Percentiles rank a stretch among this genome's conserved stretches.
These are phyloP conservation scores for Pigoraptor vietnamica DNA, from an alignment of 78 protist genomes.

Conservation along the genomic window DNA sequence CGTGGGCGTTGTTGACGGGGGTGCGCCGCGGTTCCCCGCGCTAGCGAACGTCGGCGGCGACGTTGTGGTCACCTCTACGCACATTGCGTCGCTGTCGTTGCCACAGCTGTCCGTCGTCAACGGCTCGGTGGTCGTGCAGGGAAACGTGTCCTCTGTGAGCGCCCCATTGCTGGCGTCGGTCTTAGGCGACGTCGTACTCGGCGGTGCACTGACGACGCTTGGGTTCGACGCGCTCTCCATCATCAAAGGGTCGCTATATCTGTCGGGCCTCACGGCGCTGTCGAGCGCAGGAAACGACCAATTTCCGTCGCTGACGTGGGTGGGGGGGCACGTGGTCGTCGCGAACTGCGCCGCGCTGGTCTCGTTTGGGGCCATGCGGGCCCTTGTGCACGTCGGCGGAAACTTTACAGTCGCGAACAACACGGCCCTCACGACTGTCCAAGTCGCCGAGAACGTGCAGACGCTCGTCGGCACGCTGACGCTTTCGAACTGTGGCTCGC, in stretches of 20 bases:
- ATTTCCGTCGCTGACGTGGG: not conserved
- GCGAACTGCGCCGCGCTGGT: not conserved
- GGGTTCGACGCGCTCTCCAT: not conserved
- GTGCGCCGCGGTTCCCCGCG: too few relatives aligned
- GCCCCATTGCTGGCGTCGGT: not conserved
- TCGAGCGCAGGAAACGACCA: too few relatives aligned
- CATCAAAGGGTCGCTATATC: not conserved
- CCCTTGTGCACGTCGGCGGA: not conserved
- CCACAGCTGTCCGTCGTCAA: not conserved
- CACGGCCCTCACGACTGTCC: not conserved
- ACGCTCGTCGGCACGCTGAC: not conserved
- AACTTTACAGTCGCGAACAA: not conserved
- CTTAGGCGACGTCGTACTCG: not conserved
- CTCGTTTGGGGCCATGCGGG: not conserved
- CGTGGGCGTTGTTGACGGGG: too few relatives aligned
- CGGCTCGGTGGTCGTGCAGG: not conserved
- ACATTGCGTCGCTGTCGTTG: not conserved
- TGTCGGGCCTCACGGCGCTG: not conserved
- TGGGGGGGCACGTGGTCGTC: not conserved
- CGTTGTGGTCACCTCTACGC: not conserved
- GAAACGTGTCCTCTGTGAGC: not conserved
- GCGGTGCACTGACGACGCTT: not conserved
- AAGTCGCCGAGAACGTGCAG: not conserved
- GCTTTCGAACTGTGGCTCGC: not conserved
- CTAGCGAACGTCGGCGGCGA: not conserved